phyloP scores from a whole-genome alignment of 371 early-diverging fungal genomes.

The Saksenaea vasiformis region DNA sequence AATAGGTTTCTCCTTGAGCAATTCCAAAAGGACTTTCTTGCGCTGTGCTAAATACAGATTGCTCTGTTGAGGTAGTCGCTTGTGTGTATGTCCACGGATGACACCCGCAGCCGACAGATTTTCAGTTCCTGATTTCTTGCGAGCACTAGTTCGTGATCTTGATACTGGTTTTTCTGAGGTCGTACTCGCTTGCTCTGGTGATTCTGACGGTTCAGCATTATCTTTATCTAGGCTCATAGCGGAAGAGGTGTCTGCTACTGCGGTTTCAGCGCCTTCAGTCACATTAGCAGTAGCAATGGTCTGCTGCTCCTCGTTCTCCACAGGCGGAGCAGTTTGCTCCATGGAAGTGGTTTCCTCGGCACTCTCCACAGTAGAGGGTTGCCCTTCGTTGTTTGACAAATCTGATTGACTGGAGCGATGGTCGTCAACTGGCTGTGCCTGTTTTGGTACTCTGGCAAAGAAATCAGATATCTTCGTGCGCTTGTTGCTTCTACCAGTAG shows the following conservation, averaged over 20 bases:
- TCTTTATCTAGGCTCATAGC: neutral
- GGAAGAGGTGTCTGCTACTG: neutral
- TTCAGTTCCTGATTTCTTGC: neutral
- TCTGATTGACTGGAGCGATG: neutral
- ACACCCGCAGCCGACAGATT: neutral
- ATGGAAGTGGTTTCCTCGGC: neutral
- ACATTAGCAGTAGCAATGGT: neutral
- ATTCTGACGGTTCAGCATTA: neutral
- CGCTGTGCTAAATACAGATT: slow-evolving; percentile 27
- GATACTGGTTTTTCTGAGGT: neutral
- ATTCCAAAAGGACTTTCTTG: slow-evolving; percentile 12
- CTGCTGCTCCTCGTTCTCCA: neutral
- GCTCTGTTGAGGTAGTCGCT: neutral
- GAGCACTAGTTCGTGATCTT: neutral
- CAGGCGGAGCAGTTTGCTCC: neutral
- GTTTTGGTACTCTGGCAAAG: neutral
- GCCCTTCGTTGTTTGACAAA: neutral
- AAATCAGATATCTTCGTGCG: neutral
- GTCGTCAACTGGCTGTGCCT: neutral
- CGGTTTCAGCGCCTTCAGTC: neutral
- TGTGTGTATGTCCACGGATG: neutral
- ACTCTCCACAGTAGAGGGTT: neutral
- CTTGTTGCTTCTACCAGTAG: neutral
- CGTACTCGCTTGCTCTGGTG: neutral
- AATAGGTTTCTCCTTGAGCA: slow-evolving; percentile 21